A percentile compares a stretch with the other conserved stretches of the same genome.
Conservation (phyloP, 208 protist species). For the Leishmania lainsoni region DNA sequence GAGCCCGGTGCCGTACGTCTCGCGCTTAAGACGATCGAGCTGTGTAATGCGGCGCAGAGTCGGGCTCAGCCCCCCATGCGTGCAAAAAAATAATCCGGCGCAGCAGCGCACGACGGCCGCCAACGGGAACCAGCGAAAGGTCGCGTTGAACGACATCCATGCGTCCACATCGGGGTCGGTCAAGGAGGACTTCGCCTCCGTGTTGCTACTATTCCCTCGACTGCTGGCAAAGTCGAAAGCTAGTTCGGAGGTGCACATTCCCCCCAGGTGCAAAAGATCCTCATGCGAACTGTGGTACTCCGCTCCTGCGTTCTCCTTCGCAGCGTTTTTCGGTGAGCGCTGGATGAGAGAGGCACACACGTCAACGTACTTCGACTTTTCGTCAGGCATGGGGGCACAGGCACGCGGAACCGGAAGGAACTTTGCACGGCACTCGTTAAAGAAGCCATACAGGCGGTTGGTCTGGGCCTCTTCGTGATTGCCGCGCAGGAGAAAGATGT, state of each 20-base stretch:
- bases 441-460: conserved; percentile 86
- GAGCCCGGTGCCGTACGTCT: conserved; percentile 59
- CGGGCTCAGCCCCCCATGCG: conserved; percentile 84
- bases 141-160: conserved; percentile 78
- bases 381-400: background rate
- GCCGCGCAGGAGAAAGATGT: conserved; percentile 87
- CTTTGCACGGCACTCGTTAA: conserved; percentile 76
- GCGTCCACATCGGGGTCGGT: conserved; percentile 23
- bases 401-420: conserved; percentile 29
- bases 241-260: background rate
- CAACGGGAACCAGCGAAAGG: conserved; percentile 87
- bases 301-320: background rate
- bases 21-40: conserved; percentile 52
- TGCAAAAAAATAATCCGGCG: conserved; percentile 81
- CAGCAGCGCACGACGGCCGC: conserved; percentile 76
- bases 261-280: background rate
- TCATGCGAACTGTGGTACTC: background rate
- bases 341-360: conserved; percentile 12
- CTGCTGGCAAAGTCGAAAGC: background rate
- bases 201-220: background rate
- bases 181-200: background rate
- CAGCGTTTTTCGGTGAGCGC: background rate
- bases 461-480: conserved; percentile 93
- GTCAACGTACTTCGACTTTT: background rate
- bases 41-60: conserved; percentile 47